These are phyloP conservation scores for Biscogniauxia marginata DNA, from an alignment of 2,329 filamentous ascomycete species.

Conservation along the genomic window DNA sequence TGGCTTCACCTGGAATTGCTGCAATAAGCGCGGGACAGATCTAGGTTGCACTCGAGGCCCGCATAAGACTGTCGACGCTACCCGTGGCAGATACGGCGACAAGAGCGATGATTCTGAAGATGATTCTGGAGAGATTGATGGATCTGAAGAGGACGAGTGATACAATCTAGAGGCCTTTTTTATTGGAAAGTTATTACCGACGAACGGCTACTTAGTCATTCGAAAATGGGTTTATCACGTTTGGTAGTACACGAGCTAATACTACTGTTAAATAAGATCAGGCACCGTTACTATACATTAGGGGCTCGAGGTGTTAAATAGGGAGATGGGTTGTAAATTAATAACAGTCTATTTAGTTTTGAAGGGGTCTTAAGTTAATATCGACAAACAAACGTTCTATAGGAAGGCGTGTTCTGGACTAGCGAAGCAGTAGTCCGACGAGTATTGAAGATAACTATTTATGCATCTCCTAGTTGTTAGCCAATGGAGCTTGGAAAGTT, in stretches of 20 bases:
- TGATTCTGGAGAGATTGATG: not conserved
- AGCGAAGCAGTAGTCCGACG: too few species aligned
- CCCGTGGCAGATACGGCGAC: not conserved
- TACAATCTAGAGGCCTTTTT: too few species aligned
- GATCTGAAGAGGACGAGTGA: not conserved
- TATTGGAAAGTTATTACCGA: too few species aligned
- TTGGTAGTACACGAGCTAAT: too few species aligned
- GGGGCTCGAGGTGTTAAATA: not conserved
- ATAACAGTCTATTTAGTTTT: not conserved
- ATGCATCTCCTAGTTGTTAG: too few species aligned
- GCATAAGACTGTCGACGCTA: constrained; percentile 4
- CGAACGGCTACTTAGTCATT: too few species aligned
- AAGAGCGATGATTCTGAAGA: not conserved
- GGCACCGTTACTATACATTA: not conserved
- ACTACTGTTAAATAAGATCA: not conserved
- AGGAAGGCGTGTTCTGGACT: too few species aligned
- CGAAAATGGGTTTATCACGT: too few species aligned
- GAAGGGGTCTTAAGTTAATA: too few species aligned
- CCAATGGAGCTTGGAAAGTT: too few species aligned
- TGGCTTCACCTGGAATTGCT: constrained; percentile 33
- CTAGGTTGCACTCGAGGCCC: constrained; percentile 10
- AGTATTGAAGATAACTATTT: too few species aligned
- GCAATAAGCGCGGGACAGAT: constrained; percentile 11
- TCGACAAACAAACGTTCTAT: too few species aligned
- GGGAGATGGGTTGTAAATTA: not conserved